These are phyloP conservation scores for Sporothrix mexicana DNA, from an alignment of 2,329 filamentous ascomycete species.

Conservation along the genomic window DNA sequence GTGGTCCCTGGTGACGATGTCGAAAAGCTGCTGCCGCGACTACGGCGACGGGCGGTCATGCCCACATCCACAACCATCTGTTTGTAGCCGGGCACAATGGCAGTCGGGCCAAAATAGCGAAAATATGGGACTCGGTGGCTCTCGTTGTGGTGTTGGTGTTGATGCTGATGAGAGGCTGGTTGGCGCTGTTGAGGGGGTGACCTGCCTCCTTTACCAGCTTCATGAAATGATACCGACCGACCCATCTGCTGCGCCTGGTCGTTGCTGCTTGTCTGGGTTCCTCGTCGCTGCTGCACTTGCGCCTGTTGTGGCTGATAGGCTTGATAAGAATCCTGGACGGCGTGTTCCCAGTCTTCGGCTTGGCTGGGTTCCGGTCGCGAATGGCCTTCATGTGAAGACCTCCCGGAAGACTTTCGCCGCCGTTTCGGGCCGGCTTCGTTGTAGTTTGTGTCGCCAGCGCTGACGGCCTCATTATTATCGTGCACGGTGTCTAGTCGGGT, in stretches of 20 bases:
- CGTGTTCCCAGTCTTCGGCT: neutral
- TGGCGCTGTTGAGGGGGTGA: constrained; percentile 27
- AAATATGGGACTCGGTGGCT: constrained; percentile 82
- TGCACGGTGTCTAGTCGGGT: neutral
- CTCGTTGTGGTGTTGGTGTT: constrained; percentile 54
- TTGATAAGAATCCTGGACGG: neutral
- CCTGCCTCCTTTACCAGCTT: constrained; percentile 33
- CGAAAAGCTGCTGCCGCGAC: constrained; percentile 63
- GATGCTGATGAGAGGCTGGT: constrained; percentile 41
- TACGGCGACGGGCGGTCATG: constrained; percentile 68
- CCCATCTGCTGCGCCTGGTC: neutral
- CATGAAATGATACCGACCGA: constrained; percentile 28
- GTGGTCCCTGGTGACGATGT: constrained; percentile 56
- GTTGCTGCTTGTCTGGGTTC: neutral
- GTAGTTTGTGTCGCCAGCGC: neutral
- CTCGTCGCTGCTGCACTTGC: neutral
- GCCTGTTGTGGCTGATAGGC: neutral
- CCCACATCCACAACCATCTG: constrained; percentile 78
- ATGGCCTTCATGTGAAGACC: neutral
- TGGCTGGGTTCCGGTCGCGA: neutral
- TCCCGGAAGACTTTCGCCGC: neutral
- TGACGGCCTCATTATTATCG: neutral
- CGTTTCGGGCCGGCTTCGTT: neutral
- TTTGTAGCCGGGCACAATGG: constrained; percentile 89
- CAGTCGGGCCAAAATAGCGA: constrained; percentile 87